phyloP scores from a whole-genome alignment of 495 filamentous ascomycete genomes.

The Aspergillus heteromorphus region DNA sequence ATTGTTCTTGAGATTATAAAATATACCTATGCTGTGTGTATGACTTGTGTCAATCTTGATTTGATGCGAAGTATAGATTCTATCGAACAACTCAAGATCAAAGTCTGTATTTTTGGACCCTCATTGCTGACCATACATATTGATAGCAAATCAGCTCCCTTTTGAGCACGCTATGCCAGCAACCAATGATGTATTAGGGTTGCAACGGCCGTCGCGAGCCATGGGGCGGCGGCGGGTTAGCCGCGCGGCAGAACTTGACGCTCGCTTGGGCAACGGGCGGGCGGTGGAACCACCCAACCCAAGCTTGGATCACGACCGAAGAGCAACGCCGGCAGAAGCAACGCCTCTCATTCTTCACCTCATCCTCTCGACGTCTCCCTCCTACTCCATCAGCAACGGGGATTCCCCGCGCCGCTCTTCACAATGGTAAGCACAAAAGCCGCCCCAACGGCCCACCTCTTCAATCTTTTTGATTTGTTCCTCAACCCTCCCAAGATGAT shows the following conservation, averaged over 20 bases:
- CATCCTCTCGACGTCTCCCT: conserved; percentile 10
- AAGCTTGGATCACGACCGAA: conserved; percentile 15
- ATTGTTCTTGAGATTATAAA: background rate
- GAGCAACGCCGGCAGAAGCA: background rate
- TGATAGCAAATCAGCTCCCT: too few species aligned
- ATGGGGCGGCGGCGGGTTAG: conserved; percentile 12
- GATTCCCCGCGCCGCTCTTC: conserved; percentile 13
- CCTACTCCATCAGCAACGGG: conserved; percentile 9
- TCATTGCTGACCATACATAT: too few species aligned
- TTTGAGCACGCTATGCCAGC: too few species aligned
- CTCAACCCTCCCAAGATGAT: background rate
- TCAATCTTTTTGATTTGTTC: background rate
- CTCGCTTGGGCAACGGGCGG: conserved; percentile 19
- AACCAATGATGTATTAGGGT: background rate
- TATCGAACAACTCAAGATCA: background rate
- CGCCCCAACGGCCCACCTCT: too few species aligned
- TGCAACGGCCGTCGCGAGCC: background rate
- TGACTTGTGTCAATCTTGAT: background rate
- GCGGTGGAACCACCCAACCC: conserved; percentile 14
- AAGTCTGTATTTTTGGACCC: too few species aligned
- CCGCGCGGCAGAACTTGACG: conserved; percentile 19
- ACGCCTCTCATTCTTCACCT: conserved; percentile 2
- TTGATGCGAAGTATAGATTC: background rate
- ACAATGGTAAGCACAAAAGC: conserved; percentile 29
- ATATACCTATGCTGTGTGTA: too few species aligned